These are phyloP conservation scores for Lactarius deliciosus DNA, from an alignment of 768 basidiomycete genomes.

Conservation along the genomic window DNA sequence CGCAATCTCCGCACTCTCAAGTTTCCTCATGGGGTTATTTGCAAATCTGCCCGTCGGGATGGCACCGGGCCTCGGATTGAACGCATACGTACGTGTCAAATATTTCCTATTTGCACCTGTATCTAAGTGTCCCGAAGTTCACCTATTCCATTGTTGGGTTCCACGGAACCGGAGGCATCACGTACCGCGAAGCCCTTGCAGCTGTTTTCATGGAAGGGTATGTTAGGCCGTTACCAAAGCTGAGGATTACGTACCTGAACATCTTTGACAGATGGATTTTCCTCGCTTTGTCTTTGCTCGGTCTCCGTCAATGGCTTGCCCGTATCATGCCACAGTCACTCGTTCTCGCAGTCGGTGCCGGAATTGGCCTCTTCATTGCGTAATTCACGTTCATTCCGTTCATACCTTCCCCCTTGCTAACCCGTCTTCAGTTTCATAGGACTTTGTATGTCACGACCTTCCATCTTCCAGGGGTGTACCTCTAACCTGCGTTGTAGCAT, in stretches of 20 bases:
- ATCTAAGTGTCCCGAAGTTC: constrained; percentile 49
- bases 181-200: constrained; percentile 75
- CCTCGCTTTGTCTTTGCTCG: constrained; percentile 73
- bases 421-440: constrained; percentile 61
- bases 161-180: constrained; percentile 70
- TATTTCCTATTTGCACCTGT: not conserved
- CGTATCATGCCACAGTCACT: constrained; percentile 87
- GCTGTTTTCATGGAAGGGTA: constrained; percentile 89
- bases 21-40: constrained; percentile 78
- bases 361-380: constrained; percentile 86
- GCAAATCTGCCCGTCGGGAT: constrained; percentile 90
- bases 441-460: constrained; percentile 47
- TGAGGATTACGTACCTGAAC: not conserved
- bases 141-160: constrained; percentile 86
- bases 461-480: not conserved
- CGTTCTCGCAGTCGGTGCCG: constrained; percentile 79
- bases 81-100: constrained; percentile 62
- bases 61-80: constrained; percentile 82
- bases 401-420: not conserved
- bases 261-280: constrained; percentile 65
- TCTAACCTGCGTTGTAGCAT: constrained; percentile 40
- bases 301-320: constrained; percentile 87
- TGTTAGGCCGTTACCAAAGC: constrained; percentile 26
- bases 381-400: constrained; percentile 19
- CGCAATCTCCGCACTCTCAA: constrained; percentile 69